Conservation (phyloP, 352 stramenopile genomes). For the Globisporangium paddicum region DNA sequence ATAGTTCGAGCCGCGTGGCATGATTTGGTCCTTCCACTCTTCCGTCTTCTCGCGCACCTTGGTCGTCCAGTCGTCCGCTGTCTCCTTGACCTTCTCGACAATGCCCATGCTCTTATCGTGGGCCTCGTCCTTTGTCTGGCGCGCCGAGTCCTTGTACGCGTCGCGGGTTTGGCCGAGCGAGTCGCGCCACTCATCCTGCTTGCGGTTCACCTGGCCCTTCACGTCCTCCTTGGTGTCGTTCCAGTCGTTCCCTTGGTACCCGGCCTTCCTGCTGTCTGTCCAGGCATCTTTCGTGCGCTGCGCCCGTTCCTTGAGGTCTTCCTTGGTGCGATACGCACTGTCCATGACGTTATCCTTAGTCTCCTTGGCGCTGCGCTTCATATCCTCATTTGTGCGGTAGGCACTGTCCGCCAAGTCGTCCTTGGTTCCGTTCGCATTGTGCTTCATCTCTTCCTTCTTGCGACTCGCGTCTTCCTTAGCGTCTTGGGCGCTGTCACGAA, state of each 20-base stretch:
- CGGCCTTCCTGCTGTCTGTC: neutral
- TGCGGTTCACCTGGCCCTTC: constrained; percentile 10
- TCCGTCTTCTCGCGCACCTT: constrained; percentile 25
- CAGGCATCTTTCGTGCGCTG: constrained; percentile 17
- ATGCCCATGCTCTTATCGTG: constrained; percentile 1
- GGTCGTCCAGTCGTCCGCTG: constrained; percentile 20
- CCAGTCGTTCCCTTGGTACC: neutral
- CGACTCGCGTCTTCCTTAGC: neutral
- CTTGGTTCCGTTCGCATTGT: neutral
- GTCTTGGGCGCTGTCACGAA: constrained; percentile 8
- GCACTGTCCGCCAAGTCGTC: constrained; percentile 7
- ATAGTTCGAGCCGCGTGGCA: constrained; percentile 11
- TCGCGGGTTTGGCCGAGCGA: constrained; percentile 8
- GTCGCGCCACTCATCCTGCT: constrained; percentile 9
- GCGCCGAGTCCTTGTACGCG: constrained; percentile 17
- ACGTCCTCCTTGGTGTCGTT: constrained; percentile 4
- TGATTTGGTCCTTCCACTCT: constrained; percentile 22
- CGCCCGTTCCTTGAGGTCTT: constrained; percentile 11
- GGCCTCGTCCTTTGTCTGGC: constrained; percentile 18
- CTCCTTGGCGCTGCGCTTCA: neutral
- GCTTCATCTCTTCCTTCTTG: neutral
- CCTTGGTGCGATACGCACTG: constrained; percentile 17
- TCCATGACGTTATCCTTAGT: constrained; percentile 7
- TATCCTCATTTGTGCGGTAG: constrained; percentile 5
- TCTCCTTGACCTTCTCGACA: constrained; percentile 24